Conservation (phyloP, 805 yeast species). For the Candida germanica region DNA sequence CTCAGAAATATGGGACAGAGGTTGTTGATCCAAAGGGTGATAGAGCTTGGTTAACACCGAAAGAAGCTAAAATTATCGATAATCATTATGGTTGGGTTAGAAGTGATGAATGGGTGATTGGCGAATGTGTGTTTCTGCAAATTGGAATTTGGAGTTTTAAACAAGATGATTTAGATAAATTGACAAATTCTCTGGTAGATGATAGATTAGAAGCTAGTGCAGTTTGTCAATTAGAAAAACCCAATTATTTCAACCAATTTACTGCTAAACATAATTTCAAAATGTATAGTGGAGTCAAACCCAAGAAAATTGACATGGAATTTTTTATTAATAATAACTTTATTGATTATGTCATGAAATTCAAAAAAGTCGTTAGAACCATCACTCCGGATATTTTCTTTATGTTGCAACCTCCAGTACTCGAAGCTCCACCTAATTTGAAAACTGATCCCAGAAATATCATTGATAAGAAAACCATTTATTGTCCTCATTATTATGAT, state of each 20-base stretch:
- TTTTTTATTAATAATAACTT: constrained; percentile 65
- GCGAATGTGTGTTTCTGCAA: constrained; percentile 77
- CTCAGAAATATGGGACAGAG: constrained; percentile 57
- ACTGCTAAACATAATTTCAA: constrained; percentile 32
- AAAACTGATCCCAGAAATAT: constrained; percentile 44
- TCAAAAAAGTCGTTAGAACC: constrained; percentile 47
- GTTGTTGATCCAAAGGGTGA: constrained; percentile 64
- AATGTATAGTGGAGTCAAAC: constrained; percentile 15
- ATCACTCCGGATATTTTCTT: constrained; percentile 47
- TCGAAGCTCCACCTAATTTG: constrained; percentile 70
- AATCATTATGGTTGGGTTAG: constrained; percentile 69
- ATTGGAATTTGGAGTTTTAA: constrained; percentile 71
- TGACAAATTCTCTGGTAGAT: constrained; percentile 23
- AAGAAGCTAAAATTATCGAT: constrained; percentile 47
- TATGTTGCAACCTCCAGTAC: constrained; percentile 78
- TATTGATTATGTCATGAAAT: constrained; percentile 56
- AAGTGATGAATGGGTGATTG: constrained; percentile 60
- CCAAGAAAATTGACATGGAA: constrained; percentile 39
- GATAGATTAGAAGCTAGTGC: constrained; percentile 19
- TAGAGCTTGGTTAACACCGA: constrained; percentile 63
- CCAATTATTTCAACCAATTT: constrained; percentile 31
- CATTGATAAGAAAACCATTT: constrained; percentile 64
- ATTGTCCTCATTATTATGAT: constrained; percentile 90
- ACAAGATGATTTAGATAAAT: constrained; percentile 18
- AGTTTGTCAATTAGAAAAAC: constrained; percentile 25